These are phyloP conservation scores for Diaporthe aspalathi DNA, from an alignment of 2,329 filamentous ascomycete genomes.

Conservation along the genomic window DNA sequence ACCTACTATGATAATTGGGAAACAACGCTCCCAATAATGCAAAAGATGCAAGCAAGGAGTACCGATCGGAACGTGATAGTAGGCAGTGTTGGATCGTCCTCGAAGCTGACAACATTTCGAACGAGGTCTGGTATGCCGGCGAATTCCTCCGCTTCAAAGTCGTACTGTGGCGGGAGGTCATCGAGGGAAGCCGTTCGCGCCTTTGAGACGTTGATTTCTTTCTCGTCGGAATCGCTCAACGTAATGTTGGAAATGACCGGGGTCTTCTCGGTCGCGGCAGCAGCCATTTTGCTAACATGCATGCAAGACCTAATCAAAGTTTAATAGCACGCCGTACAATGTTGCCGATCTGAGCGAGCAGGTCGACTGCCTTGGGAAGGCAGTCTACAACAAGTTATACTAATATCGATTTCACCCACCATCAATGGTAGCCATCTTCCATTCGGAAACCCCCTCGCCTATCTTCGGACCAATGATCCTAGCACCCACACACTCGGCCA, in stretches of 20 bases:
- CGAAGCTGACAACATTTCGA: conserved; percentile 42
- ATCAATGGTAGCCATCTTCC: neutral
- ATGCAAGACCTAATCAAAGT: neutral
- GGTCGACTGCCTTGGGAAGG: neutral
- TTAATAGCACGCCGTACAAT: neutral
- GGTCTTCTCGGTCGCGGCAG: conserved; percentile 9
- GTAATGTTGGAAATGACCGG: neutral
- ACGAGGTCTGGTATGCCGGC: conserved; percentile 40
- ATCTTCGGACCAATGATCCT: neutral
- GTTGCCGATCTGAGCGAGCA: neutral
- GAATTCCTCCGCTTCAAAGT: conserved; percentile 30
- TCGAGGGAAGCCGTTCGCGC: conserved; percentile 16
- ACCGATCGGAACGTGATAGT: conserved; percentile 42
- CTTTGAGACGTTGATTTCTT: neutral
- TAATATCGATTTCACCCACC: neutral
- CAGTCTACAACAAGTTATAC: neutral
- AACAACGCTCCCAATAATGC: conserved; percentile 39
- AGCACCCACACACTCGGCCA: neutral
- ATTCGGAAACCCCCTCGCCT: neutral
- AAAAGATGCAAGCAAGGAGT: conserved; percentile 39
- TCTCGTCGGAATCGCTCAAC: neutral
- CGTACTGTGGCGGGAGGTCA: conserved; percentile 20
- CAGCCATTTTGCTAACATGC: neutral
- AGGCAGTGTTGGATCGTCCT: conserved; percentile 39
- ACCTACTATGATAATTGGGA: conserved; percentile 38